These are phyloP conservation scores for Articulospora tetracladia DNA, from an alignment of 495 filamentous ascomycete genomes.

Conservation along the genomic window DNA sequence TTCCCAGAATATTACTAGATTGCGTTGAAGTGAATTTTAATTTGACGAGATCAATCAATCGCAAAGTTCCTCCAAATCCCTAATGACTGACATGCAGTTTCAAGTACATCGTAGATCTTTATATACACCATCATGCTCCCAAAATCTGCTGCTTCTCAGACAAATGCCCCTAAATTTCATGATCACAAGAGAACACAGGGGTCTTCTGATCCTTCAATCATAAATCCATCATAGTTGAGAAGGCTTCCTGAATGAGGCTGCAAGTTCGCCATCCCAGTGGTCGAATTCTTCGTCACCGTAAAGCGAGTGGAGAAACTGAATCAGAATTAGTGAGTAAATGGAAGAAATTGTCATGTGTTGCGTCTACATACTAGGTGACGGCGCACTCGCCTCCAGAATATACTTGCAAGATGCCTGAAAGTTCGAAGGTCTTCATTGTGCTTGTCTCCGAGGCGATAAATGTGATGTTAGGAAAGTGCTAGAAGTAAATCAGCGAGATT, in stretches of 20 bases:
- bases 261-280: not conserved
- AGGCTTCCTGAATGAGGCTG: slow-evolving; percentile 2
- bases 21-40: too few relatives aligned
- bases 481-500: not conserved
- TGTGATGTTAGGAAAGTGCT: slow-evolving; percentile 1
- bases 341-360: not conserved
- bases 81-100: too few relatives aligned
- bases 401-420: not conserved
- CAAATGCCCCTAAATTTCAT: too few relatives aligned
- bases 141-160: too few relatives aligned
- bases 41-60: too few relatives aligned
- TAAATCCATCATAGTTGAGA: slow-evolving; percentile 3
- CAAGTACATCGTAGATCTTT: too few relatives aligned
- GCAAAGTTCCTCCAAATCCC: too few relatives aligned
- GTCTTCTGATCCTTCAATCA: not conserved
- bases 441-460: not conserved
- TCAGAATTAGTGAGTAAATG: not conserved
- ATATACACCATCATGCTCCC: too few relatives aligned
- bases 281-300: not conserved
- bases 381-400: not conserved
- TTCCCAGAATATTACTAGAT: not conserved
- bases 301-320: not conserved
- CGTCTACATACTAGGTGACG: not conserved
- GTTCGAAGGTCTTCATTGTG: not conserved
- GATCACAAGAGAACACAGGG: not conserved